phyloP scores from a whole-genome alignment of 306 rosid genomes.

The Phaseolus lunatus region DNA sequence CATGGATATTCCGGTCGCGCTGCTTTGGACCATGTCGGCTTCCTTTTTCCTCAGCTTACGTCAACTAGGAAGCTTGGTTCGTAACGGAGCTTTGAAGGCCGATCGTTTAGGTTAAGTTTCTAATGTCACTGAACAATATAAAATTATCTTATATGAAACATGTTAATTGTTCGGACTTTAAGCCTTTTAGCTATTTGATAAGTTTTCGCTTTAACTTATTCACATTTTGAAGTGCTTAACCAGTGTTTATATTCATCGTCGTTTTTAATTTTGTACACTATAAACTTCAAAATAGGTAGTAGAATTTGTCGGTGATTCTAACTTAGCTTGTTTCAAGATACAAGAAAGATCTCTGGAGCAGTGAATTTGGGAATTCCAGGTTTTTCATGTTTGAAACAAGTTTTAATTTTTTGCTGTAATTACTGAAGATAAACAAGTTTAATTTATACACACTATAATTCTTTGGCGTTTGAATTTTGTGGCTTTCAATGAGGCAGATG shows the following conservation, averaged over 20 bases:
- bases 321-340: too few relatives aligned
- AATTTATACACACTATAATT: too few relatives aligned
- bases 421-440: too few relatives aligned
- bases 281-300: neutral
- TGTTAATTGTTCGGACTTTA: neutral
- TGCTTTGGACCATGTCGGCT: constrained; percentile 31
- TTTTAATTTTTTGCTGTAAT: too few relatives aligned
- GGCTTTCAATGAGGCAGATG: constrained; percentile 14
- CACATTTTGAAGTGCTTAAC: neutral
- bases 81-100: neutral
- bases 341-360: too few relatives aligned
- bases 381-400: too few relatives aligned
- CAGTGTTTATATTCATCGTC: neutral
- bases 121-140: neutral
- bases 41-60: constrained; percentile 15
- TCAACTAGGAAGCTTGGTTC: constrained; percentile 1
- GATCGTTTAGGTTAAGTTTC: constrained; percentile 14
- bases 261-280: neutral
- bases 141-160: neutral
- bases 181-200: neutral
- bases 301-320: neutral
- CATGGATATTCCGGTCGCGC: constrained; percentile 1
- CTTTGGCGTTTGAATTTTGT: neutral
- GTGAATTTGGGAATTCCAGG: too few relatives aligned
- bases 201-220: neutral